Evolutionary conservation across 129 eudicot species (phyloP).

Genomic region (Chrysanthemum seticuspe): DNA sequence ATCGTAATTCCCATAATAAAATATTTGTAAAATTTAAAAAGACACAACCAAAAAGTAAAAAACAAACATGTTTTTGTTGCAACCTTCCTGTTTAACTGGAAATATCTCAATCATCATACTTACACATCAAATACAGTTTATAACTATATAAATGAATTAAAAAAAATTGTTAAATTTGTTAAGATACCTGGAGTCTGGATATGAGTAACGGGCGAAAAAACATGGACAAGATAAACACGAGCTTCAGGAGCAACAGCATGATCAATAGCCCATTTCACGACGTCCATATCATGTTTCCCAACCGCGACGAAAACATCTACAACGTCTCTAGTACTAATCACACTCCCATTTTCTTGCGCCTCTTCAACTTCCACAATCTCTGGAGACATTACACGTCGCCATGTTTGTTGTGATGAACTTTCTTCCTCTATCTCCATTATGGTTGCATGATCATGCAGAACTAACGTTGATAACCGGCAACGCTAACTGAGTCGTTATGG

Average conservation of each 20-base stretch:
- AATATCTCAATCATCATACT: no score
- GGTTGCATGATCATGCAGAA: no score
- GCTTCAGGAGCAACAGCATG: conserved; percentile 61
- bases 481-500: no score
- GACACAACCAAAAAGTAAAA: no score
- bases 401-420: conserved; percentile 14
- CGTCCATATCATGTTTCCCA: conserved; percentile 76
- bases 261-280: conserved; percentile 77
- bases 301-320: conserved; percentile 75
- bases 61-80: no score
- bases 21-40: no score
- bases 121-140: no score
- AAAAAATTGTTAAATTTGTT: no score
- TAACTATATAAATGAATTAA: no score
- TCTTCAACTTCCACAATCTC: conserved; percentile 69
- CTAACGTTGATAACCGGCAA: no score
- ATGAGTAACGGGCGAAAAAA: conserved; percentile 62
- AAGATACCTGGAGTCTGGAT: conserved; percentile 73
- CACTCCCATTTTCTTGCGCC: conserved; percentile 36
- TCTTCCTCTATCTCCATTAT: conserved; percentile 33
- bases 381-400: conserved; percentile 49
- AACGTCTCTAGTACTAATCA: conserved; percentile 19
- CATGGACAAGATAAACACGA: conserved; percentile 76
- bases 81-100: no score
- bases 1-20: no score